Evolutionary conservation across 2,329 filamentous ascomycete genomes (phyloP), one percentile per base, ranked within the genome.

Genomic region (Aspergillus sp.): DNA sequence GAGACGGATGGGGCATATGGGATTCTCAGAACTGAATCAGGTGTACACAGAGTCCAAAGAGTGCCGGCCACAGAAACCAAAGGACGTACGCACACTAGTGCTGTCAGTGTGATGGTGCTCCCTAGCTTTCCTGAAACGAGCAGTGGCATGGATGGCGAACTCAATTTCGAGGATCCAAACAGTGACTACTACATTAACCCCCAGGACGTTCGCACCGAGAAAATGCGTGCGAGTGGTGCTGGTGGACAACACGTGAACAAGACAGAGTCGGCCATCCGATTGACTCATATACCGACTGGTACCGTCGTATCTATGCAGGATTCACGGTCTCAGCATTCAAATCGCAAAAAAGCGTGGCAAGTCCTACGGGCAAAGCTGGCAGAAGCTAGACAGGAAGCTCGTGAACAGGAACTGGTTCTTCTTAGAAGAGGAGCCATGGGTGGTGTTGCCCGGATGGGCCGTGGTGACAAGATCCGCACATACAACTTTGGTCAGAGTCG

Each of bases 221-320:
- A 89, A 50, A 95, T 97, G 90, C 80, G 90, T 10, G 89, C 93
- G 0, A 76, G 88, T 41, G 93, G 93, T 49, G 91, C 93, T 0
- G 93, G 93, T 30, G 93, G 93, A 1, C 93, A 98, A 72, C 93
- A 98, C 69, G 93, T 98, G 63, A 98, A 98, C 72, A 96, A 91
- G 66, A 98, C 93, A 0, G 93, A 98, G 71, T 95, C 88, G 29
- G 93, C 93, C 3, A 87, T 98, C 51, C 84, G 93, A 7, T 76
- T 98, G 59, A 97, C 90, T 2, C 93, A 98, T 71, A 69, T 85
- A 5, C 93, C 93, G 2, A 94, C 89, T 1, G 86, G 86, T 40
- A 93, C 83, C 0, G 81, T 87, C 2, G 90, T 97, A 9, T 84
- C 83, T 8, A 94, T 97, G 78, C 93, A 98, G 67, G 93, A 98